Evolutionary conservation across 176 grass and related monocot species (phyloP), one percentile per base, ranked within the genome.

Genomic region (Musa schizocarpa): DNA sequence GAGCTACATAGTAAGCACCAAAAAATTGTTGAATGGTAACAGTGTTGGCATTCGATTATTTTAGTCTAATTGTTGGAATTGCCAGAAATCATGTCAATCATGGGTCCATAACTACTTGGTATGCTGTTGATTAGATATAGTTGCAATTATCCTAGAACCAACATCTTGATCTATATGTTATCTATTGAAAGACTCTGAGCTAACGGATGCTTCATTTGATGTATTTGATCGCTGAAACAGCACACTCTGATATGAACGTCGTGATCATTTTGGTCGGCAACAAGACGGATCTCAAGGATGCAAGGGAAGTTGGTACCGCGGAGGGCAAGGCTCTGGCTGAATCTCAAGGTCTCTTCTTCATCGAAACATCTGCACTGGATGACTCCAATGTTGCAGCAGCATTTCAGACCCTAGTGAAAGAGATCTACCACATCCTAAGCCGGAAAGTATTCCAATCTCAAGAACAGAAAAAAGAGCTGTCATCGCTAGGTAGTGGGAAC

Each of bases 181-280:
- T 27, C 26, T 2, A 27, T 27, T 27, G 26, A 27, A 27, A 27
- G 26, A 27, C 26, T 27, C 26, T 27, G 26, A 27, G 26, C 26
- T 21, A 10, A 21, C 2, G 61, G 61, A 63, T 63, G 1, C 4
- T 66, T 50, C 68, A 51, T 9, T 70, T 70, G 34, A 70, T 43
- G 50, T 29, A 9, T 70, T 34, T 19, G 6, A 50, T 43, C 19
- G 13, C 48, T 70, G 68, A 25, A 70, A 70, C 68, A 70, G 68
- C 68, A 50, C 68, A 70, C 16, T 70, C 68, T 50, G 68, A 70
- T 43, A 70, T 70, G 68, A 70, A 70, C 9, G 68, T 70, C 17
- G 68, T 70, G 68, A 50, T 70, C 68, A 70, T 70, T 12, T 70
- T 70, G 68, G 68, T 70, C 7, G 68, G 68, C 14, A 70, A 70